Evolutionary conservation across 371 early-diverging fungal genomes (phyloP), one percentile per base, ranked within the genome.

Genomic region (Syncephalis fuscata): DNA sequence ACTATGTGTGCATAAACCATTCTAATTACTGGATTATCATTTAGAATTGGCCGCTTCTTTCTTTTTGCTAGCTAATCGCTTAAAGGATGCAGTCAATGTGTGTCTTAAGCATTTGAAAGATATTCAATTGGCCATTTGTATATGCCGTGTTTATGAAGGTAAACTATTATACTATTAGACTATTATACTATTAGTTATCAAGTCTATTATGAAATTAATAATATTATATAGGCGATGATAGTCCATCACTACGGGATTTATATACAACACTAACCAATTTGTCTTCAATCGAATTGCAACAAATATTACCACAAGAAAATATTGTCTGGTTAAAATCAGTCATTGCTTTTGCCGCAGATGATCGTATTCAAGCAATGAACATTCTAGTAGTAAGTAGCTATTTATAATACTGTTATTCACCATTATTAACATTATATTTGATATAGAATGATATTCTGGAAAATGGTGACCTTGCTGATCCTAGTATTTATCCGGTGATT

Each of bases 11-110:
- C 39, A 43, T 44, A 39, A 50, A 20, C 39, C 24, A 10, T 37
- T 40, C 8, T 48, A 37, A 16, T 60, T 48, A 19, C 14, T 44
- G 17, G 43, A 20, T 25, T 8, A 74, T 32, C n/a, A n/a, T 32
- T 32, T 32, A 76, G 84, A 82, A 42, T 88, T 93, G 53, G 93
- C 97, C 0, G 94, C 84, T 0, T 80, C 92, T 0, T 98, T 98
- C 62, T 98, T 98, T 54, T 57, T 98, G 49, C 69, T 98, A 11
- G 94, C 78, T 0, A 87, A 81, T 45, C 74, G 74, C 36, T 60
- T 90, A 3, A 69, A 71, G 40, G 97, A 98, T 65, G 94, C 97
- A 1, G 82, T 87, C 14, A 81, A 73, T 53, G 85, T 98, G 1
- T 92, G 92, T 44, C 49, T 95, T 16, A 85, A 85, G 49, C 78